phyloP scores from a whole-genome alignment of 164 flowering plant species.

The Nymphaea thermarum region DNA sequence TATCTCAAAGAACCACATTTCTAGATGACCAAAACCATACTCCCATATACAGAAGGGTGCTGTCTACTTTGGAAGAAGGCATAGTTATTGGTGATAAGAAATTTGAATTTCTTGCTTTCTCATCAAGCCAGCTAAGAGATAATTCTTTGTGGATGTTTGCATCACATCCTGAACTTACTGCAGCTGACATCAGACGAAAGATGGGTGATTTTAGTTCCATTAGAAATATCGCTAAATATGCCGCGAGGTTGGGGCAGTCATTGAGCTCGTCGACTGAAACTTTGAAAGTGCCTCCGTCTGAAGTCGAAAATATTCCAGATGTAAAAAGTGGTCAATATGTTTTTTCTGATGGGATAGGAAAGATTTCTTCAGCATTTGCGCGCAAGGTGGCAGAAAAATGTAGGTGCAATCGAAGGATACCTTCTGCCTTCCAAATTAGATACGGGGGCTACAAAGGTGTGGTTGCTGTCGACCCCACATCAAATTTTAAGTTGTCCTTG shows the following conservation, averaged over 20 bases:
- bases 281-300: slow-evolving; percentile 33
- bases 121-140: slow-evolving; percentile 75
- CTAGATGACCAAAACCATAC: slow-evolving; percentile 21
- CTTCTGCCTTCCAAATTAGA: slow-evolving; percentile 84
- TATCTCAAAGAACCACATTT: slow-evolving; percentile 25
- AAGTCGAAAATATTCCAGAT: slow-evolving; percentile 52
- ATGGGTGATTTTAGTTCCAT: slow-evolving; percentile 77
- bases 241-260: slow-evolving; percentile 89
- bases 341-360: slow-evolving; percentile 96
- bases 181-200: slow-evolving; percentile 53
- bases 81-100: slow-evolving; percentile 65
- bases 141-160: slow-evolving; percentile 96
- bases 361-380: slow-evolving; percentile 73
- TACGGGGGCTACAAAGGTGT: slow-evolving; percentile 93
- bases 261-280: slow-evolving; percentile 79
- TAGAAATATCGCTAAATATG: slow-evolving; percentile 79
- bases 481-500: slow-evolving; percentile 42
- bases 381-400: slow-evolving; percentile 59
- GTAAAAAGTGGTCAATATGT: slow-evolving; percentile 26
- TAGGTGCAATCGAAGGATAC: slow-evolving; percentile 23
- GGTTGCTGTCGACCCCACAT: slow-evolving; percentile 72
- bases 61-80: slow-evolving; percentile 44
- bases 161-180: slow-evolving; percentile 34
- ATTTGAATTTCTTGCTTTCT: slow-evolving; percentile 89
- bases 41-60: slow-evolving; percentile 43